Evolutionary conservation across 1,139 yeast genomes (phyloP).

Genomic region (Scheffersomyces parashehatae): DNA sequence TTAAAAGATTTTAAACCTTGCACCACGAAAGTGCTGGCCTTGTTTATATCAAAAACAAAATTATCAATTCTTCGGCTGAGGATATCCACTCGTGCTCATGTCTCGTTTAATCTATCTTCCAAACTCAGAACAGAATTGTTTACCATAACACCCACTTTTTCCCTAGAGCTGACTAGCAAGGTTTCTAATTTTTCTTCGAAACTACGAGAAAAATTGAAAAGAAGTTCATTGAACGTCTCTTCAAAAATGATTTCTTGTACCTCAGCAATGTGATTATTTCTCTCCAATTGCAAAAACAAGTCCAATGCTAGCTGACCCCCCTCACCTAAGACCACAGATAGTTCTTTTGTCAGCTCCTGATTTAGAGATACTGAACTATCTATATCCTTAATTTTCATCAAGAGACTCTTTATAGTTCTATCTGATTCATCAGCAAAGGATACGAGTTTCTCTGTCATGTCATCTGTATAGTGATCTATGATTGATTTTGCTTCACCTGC

Average conservation of each 20-base stretch:
- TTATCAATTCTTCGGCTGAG: too few relatives aligned
- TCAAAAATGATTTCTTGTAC: not conserved
- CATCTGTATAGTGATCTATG: not conserved
- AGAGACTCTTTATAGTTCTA: not conserved
- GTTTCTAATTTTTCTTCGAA: not conserved
- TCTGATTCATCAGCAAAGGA: not conserved
- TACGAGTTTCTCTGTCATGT: not conserved
- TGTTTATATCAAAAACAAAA: too few relatives aligned
- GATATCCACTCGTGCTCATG: too few relatives aligned
- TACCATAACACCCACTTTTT: not conserved
- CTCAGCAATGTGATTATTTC: not conserved
- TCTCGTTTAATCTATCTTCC: too few relatives aligned
- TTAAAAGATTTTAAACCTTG: too few relatives aligned
- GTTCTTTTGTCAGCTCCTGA: not conserved
- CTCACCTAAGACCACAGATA: not conserved
- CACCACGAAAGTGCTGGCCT: too few relatives aligned
- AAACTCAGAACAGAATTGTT: too few relatives aligned
- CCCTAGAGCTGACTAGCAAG: not conserved
- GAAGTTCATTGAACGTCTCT: not conserved
- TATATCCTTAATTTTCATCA: not conserved
- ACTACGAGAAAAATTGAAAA: not conserved
- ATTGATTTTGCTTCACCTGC: not conserved
- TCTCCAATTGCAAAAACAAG: not conserved
- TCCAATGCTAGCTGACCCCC: not conserved
- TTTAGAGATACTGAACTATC: not conserved